Percentiles rank a stretch among this genome's conserved stretches.
Evolutionary conservation across 176 grass and related monocot genomes (phyloP).

Genomic region (Oryza rufipogon): DNA sequence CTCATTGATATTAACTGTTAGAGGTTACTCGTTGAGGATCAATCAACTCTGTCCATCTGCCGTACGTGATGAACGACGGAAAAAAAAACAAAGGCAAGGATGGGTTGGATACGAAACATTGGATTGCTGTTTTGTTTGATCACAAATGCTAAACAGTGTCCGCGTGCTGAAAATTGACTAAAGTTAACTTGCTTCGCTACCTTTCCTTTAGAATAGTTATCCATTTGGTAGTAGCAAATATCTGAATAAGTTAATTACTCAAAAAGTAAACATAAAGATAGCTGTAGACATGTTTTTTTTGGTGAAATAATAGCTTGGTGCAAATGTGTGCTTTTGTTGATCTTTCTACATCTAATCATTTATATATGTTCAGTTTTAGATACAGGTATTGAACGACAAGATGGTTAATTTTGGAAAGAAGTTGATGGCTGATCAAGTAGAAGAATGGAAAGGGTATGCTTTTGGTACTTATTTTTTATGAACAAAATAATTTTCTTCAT

Average conservation of each 20-base stretch:
- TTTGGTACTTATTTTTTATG: background rate
- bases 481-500: background rate
- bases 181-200: constrained; percentile 17
- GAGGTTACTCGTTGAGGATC: constrained; percentile 10
- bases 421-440: constrained; percentile 68
- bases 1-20: background rate
- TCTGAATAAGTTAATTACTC: background rate
- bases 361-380: constrained; percentile 4
- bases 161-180: background rate
- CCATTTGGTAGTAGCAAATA: background rate
- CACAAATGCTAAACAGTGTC: background rate
- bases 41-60: background rate
- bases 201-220: background rate
- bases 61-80: background rate
- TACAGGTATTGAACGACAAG: constrained; percentile 38
- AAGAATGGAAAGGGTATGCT: constrained; percentile 79
- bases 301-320: background rate
- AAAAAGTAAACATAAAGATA: background rate
- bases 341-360: constrained; percentile 17
- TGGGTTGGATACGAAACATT: background rate
- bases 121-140: background rate
- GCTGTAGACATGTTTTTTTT: background rate
- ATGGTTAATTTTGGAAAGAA: constrained; percentile 97
- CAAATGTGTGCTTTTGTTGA: background rate
- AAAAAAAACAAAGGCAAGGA: background rate